Evolutionary conservation across 1,139 yeast genomes (phyloP), one percentile per base, ranked within the genome.

Genomic region (Sugiyamaella neomexicana): DNA sequence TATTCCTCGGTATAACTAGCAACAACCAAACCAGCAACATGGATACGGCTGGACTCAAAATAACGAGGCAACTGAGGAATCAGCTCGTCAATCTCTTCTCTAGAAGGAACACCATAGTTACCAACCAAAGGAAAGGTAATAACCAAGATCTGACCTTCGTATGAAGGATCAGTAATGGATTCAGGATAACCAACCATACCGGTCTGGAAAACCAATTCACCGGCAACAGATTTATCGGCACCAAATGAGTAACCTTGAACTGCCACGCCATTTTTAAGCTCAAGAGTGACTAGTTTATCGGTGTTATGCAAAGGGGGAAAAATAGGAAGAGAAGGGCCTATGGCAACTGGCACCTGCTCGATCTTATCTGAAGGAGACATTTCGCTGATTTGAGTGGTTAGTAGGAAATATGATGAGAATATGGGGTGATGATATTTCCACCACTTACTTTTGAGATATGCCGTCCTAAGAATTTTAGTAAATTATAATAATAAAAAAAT

Each of bases 121-220:
- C 99, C 99, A 53, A 93, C 96, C 67, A 95, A 79, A 27, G 99
- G 99, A 72, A 84, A 91, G 56, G 99, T 95, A 73, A 95, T 87
- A 60, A 93, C 98, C 72, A 95, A 81, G 68, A 95, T 91, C 76
- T 95, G 99, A 62, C 99, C 99, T 70, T 89, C 95, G 73, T 95
- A 95, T 50, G 99, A 93, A 60, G 99, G 99, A 75, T 95, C 99
- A 51, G 99, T 91, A 71, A 95, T 82, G 58, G 98, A 86, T 75
- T 95, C 99, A 46, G 99, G 99, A 73, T 95, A 95, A 62, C 99
- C 99, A 65, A 93, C 99, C 99, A 95, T 95, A 78, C 99, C 99
- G 61, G 99, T 95, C 76, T 93, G 99, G 82, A 95, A 95, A 61
- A 95, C 99, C 69, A 93, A 82, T 77, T 95, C 99, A 80, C 99